These are phyloP conservation scores for Coprinopsis marcescibilis DNA, from an alignment of 768 basidiomycete species.

Conservation along the genomic window DNA sequence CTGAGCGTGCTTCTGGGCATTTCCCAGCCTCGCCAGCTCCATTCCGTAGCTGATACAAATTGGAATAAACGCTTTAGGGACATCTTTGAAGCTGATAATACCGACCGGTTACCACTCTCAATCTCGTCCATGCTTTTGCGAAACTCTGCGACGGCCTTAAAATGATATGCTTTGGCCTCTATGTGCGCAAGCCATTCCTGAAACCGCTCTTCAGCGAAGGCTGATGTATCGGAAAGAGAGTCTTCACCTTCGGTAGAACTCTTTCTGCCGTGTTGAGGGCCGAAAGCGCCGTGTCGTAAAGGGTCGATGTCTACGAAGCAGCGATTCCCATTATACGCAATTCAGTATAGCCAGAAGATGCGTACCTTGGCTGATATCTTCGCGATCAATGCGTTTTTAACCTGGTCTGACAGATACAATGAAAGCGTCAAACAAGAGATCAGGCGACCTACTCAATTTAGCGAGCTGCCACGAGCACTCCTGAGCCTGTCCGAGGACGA, in stretches of 20 bases:
- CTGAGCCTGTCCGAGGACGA: constrained; percentile 92
- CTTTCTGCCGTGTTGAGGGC: not conserved
- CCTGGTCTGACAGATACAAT: constrained; percentile 38
- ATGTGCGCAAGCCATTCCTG: constrained; percentile 81
- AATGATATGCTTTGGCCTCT: constrained; percentile 79
- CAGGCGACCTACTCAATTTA: constrained; percentile 56
- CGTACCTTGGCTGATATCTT: constrained; percentile 72
- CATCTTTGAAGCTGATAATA: constrained; percentile 28
- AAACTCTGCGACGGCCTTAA: constrained; percentile 83
- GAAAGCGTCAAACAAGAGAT: constrained; percentile 11
- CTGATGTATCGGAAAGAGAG: not conserved
- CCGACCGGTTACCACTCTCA: constrained; percentile 52
- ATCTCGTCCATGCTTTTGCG: constrained; percentile 87
- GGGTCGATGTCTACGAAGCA: constrained; percentile 53
- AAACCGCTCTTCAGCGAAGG: not conserved
- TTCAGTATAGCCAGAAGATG: constrained; percentile 4
- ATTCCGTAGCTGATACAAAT: constrained; percentile 65
- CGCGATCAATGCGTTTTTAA: constrained; percentile 79
- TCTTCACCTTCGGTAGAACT: constrained; percentile 1
- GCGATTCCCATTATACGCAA: too few relatives aligned
- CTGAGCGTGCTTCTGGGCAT: constrained; percentile 64
- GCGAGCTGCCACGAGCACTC: constrained; percentile 97
- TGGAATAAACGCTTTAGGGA: not conserved
- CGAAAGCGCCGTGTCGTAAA: constrained; percentile 49
- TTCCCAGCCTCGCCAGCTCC: constrained; percentile 72